These are phyloP conservation scores for Colletotrichum somersetense DNA, from an alignment of 2,329 filamentous ascomycete genomes.

Conservation along the genomic window DNA sequence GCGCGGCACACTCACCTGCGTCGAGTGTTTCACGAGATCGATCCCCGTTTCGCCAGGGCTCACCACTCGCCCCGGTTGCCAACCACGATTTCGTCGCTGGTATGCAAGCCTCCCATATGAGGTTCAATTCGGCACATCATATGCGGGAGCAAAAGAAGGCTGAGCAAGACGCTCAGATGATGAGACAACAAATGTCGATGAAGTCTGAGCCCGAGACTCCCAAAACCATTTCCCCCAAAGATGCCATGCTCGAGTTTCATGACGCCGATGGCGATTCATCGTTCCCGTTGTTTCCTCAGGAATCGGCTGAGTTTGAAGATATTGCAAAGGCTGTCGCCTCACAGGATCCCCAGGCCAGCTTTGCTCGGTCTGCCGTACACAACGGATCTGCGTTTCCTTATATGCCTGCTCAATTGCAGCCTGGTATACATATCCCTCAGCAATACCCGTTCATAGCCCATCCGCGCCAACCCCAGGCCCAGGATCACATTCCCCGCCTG, in stretches of 20 bases:
- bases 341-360: constrained; percentile 8
- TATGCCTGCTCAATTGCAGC: constrained; percentile 53
- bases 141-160: constrained; percentile 72
- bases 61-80: constrained; percentile 67
- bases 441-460: constrained; percentile 65
- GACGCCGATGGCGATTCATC: constrained; percentile 78
- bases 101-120: constrained; percentile 37
- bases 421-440: constrained; percentile 59
- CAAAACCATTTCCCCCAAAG: constrained; percentile 96
- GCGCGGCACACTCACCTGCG: constrained; percentile 64
- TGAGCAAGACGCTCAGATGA: constrained; percentile 66
- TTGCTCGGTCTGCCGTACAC: neutral
- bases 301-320: constrained; percentile 59
- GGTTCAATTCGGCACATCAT: constrained; percentile 68
- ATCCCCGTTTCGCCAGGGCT: constrained; percentile 85
- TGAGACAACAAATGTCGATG: constrained; percentile 58
- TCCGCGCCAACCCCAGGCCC: constrained; percentile 47
- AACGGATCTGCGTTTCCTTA: constrained; percentile 44
- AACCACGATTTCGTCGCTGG: constrained; percentile 58
- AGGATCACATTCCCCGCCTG: constrained; percentile 53
- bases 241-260: constrained; percentile 87
- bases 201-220: constrained; percentile 63
- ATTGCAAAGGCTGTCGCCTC: constrained; percentile 47
- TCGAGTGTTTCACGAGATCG: constrained; percentile 70
- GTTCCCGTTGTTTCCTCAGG: constrained; percentile 78